Evolutionary conservation across 164 flowering plant species (phyloP), one percentile per base, ranked within the genome.

Genomic region (Chloranthus sessilifolius): DNA sequence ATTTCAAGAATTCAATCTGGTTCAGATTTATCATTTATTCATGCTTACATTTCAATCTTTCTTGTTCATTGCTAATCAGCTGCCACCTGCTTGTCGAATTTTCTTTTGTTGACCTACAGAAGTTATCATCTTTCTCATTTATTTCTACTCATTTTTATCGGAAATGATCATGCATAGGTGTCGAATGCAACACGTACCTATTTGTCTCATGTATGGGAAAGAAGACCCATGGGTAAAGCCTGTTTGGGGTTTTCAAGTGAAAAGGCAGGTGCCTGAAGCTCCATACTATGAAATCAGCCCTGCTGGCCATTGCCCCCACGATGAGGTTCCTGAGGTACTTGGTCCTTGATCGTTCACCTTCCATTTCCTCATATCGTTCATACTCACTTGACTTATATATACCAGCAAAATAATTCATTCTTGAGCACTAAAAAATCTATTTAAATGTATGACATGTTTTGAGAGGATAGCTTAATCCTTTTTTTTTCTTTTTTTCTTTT

Each of bases 291-390:
- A 83, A 72, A 82, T 92, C 63, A 92, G 89, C 69, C 98, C 98
- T 4, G 96, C 96, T 48, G 98, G 98, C 58, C 98, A 92, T 60
- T 92, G 98, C 71, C 98, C 98, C 37, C 98, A 92, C 64, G 96
- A 88, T 64, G 98, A 92, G 73, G 94, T 88, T 66, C 94, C 98
- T 47, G 96, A 92, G 95, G 96, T 92, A 88, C 41, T 14, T 6
- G 20, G n/a, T n/a, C n/a, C n/a, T 9, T 42, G 17, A 1, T 42
- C 20, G 6, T 17, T 43, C 27, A 25, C 19, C 25, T 43, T 30
- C 15, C 8, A 33, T 21, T 41, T 42, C 9, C 44, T 50, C 6
- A 17, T 41, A 26, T 7, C 10, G 43, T 23, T 24, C 11, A 28
- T 25, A 19, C 34, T 34, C 23, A 16, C 12, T 33, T 33, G 12